A percentile compares a stretch with the other conserved stretches of the same genome.
Evolutionary conservation across 1,284 basidiomycete species (phyloP).

Genomic region (Singerocomus rubriflavus): DNA sequence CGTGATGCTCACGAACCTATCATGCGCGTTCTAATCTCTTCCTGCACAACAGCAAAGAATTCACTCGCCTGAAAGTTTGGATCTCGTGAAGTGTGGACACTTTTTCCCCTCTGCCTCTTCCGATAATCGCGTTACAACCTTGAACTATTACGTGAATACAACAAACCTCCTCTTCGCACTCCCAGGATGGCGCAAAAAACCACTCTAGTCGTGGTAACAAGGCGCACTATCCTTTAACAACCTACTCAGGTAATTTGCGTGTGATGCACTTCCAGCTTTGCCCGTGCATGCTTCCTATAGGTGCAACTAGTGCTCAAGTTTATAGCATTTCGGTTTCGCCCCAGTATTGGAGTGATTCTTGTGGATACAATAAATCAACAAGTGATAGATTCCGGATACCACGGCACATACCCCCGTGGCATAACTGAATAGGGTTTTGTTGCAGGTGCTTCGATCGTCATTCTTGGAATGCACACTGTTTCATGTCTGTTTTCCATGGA

Average conservation of each 20-base stretch:
- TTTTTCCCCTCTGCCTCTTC: background rate
- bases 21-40: background rate
- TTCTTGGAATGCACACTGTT: background rate
- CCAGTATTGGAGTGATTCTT: background rate
- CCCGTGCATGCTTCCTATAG: conserved; percentile 1
- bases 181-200: conserved; percentile 5
- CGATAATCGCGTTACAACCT: background rate
- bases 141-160: background rate
- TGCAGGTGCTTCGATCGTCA: conserved; percentile 5
- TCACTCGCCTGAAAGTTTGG: background rate
- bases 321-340: conserved; percentile 60
- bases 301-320: conserved; percentile 37
- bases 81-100: conserved; percentile 1
- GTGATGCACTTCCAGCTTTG: conserved; percentile 5
- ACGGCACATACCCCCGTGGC: background rate
- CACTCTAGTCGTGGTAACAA: conserved; percentile 8
- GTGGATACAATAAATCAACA: conserved; percentile 1
- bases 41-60: background rate
- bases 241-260: conserved; percentile 6
- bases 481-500: conserved; percentile 7
- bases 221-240: conserved; percentile 8
- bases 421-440: conserved; percentile 2
- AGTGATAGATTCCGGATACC: background rate
- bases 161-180: background rate
- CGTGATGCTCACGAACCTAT: background rate